phyloP scores from a whole-genome alignment of 805 yeast genomes.

The Candida tallmaniae region DNA sequence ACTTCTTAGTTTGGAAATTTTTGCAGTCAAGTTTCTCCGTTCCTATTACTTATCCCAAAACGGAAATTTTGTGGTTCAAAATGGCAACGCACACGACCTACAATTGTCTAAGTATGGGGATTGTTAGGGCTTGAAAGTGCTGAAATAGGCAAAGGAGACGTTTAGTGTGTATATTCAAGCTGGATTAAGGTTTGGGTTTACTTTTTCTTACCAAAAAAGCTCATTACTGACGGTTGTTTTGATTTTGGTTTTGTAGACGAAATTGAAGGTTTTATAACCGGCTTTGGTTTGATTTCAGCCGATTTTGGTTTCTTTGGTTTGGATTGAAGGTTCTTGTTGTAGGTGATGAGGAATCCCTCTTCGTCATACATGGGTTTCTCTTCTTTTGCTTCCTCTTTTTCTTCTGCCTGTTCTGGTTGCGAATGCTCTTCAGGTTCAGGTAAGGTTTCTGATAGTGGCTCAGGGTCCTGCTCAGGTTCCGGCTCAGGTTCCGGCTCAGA shows the following conservation, averaged over 20 bases:
- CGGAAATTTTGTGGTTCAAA: no score
- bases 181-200: no score
- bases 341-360: constrained; percentile 48
- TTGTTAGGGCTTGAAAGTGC: no score
- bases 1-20: not conserved
- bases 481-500: constrained; percentile 1
- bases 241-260: constrained; percentile 15
- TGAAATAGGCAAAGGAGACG: no score
- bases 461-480: not conserved
- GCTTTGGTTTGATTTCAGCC: constrained; percentile 7
- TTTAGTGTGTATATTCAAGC: no score
- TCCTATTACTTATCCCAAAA: constrained; percentile 1
- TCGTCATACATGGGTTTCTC: constrained; percentile 34
- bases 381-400: constrained; percentile 1
- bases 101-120: no score
- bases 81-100: no score
- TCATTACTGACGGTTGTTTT: constrained; percentile 44
- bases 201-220: constrained; percentile 38
- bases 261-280: no score
- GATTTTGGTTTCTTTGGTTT: constrained; percentile 13
- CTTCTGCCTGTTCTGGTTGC: constrained; percentile 2
- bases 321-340: constrained; percentile 12
- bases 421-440: constrained; percentile 1
- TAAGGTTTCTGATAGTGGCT: not conserved
- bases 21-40: not conserved